Evolutionary conservation across 805 yeast genomes (phyloP).

Genomic region (Kodamaea kakaduensis): DNA sequence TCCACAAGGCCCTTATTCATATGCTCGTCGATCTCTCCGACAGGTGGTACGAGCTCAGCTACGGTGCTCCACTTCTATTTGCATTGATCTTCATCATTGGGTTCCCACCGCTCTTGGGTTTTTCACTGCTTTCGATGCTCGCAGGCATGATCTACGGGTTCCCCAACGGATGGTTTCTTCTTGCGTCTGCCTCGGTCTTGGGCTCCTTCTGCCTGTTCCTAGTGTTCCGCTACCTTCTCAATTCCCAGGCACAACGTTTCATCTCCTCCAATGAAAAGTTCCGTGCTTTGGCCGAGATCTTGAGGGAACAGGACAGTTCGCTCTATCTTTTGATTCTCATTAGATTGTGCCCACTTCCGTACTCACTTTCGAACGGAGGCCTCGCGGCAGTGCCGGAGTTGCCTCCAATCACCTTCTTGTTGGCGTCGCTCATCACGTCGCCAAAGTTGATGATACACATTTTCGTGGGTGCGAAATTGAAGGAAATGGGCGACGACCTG

Average conservation of each 20-base stretch:
- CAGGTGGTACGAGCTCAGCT: conserved; percentile 35
- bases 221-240: conserved; percentile 57
- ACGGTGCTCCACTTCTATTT: conserved; percentile 47
- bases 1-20: conserved; percentile 34
- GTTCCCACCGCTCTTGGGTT: conserved; percentile 91
- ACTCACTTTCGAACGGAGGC: conserved; percentile 89
- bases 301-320: conserved; percentile 63
- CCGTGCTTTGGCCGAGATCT: conserved; percentile 67
- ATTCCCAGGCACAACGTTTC: conserved; percentile 54
- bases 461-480: conserved; percentile 73
- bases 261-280: conserved; percentile 61
- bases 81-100: conserved; percentile 59
- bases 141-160: conserved; percentile 85
- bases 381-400: conserved; percentile 83
- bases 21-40: conserved; percentile 42
- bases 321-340: conserved; percentile 66
- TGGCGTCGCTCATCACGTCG: conserved; percentile 71
- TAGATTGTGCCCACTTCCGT: conserved; percentile 88
- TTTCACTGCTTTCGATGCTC: conserved; percentile 59
- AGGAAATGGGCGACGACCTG: conserved; percentile 56
- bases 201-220: conserved; percentile 79
- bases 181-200: conserved; percentile 61
- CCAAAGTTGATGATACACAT: conserved; percentile 78
- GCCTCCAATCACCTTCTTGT: conserved; percentile 52
- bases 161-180: conserved; percentile 70